phyloP scores from a whole-genome alignment of 2,329 filamentous ascomycete species.

The Fusarium sp. region DNA sequence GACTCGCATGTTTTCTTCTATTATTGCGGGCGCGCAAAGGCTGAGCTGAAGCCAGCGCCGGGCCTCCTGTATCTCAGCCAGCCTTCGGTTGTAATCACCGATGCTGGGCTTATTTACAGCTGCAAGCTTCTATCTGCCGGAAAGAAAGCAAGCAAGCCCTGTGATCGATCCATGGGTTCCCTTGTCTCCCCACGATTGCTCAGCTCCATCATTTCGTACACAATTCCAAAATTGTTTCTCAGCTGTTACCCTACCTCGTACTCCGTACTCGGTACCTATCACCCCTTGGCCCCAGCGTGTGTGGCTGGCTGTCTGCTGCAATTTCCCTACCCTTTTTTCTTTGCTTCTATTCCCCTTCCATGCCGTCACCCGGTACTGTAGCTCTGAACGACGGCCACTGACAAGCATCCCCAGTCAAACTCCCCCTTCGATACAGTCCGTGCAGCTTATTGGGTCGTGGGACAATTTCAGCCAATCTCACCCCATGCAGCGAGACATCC shows the following conservation, averaged over 20 bases:
- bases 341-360: constrained; percentile 45
- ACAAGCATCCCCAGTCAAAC: constrained; percentile 65
- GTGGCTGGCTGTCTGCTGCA: constrained; percentile 44
- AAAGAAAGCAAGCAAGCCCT: constrained; percentile 8
- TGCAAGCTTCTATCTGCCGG: constrained; percentile 24
- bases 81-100: background rate
- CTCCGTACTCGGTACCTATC: too few relatives aligned
- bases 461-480: constrained; percentile 89
- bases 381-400: constrained; percentile 41
- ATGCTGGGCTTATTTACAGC: constrained; percentile 12
- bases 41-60: constrained; percentile 43
- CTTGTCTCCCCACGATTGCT: constrained; percentile 41
- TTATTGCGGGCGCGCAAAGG: constrained; percentile 1
- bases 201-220: constrained; percentile 26
- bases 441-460: constrained; percentile 92
- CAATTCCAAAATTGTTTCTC: constrained; percentile 26
- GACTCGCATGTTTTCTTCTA: constrained; percentile 36
- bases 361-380: constrained; percentile 31
- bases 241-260: background rate
- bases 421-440: constrained; percentile 71
- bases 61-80: background rate
- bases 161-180: constrained; percentile 35
- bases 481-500: constrained; percentile 82
- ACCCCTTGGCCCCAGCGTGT: constrained; percentile 18
- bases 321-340: constrained; percentile 44